Conservation (phyloP, 805 yeast genomes). For the Hanseniaspora mollemarum region DNA sequence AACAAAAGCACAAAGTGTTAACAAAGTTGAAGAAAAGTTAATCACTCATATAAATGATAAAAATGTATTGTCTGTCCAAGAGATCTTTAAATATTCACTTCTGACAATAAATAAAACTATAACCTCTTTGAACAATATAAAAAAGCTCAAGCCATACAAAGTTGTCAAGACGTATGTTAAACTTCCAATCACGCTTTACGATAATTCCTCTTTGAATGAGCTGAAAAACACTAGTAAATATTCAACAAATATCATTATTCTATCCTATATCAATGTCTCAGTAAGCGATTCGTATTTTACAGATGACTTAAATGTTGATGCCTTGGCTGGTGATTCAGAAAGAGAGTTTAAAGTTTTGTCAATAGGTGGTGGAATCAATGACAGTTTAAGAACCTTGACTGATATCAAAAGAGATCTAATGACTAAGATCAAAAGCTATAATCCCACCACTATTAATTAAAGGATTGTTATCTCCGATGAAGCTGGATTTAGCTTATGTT, state of each 20-base stretch:
- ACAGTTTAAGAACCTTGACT: background rate
- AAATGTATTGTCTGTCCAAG: background rate
- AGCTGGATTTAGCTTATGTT: too few species aligned
- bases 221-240: slow-evolving; percentile 19
- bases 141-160: slow-evolving; percentile 22
- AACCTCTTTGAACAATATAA: background rate
- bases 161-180: slow-evolving; percentile 28
- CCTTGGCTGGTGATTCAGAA: background rate
- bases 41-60: background rate
- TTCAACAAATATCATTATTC: slow-evolving; percentile 28
- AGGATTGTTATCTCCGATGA: too few species aligned
- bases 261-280: slow-evolving; percentile 26
- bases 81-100: slow-evolving; percentile 8
- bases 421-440: slow-evolving; percentile 1
- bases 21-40: background rate
- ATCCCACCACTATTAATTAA: too few species aligned
- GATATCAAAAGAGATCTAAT: slow-evolving; percentile 11
- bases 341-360: slow-evolving; percentile 15
- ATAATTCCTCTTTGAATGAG: slow-evolving; percentile 19
- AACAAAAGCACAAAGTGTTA: background rate
- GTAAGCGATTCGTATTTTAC: background rate
- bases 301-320: background rate
- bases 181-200: slow-evolving; percentile 27
- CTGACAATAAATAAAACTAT: slow-evolving; percentile 11
- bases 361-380: slow-evolving; percentile 14